These are phyloP conservation scores for Pisolithus thermaeus DNA, from an alignment of 1,284 basidiomycete genomes.

Conservation along the genomic window DNA sequence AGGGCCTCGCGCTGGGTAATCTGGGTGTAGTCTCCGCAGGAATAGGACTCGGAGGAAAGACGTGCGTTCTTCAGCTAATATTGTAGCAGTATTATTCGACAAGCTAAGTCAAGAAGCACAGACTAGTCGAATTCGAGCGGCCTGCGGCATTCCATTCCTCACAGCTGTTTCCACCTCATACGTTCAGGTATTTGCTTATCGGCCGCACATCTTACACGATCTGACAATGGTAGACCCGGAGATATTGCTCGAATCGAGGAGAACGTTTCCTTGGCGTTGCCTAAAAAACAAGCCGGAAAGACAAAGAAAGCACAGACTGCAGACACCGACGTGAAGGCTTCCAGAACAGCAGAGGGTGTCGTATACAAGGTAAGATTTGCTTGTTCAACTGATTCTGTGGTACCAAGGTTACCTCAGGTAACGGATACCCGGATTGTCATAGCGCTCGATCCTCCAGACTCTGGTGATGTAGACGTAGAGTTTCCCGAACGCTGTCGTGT, in stretches of 20 bases:
- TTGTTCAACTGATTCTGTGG: not conserved
- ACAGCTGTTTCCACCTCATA: constrained; percentile 77
- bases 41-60: constrained; percentile 88
- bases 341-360: constrained; percentile 61
- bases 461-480: constrained; percentile 60
- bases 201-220: not conserved
- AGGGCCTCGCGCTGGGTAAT: constrained; percentile 76
- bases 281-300: constrained; percentile 41
- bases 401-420: constrained; percentile 39
- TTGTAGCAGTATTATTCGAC: not conserved
- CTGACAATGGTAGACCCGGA: constrained; percentile 45
- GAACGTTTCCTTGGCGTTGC: constrained; percentile 38
- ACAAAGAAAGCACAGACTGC: constrained; percentile 36
- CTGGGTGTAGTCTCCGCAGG: constrained; percentile 66
- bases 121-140: constrained; percentile 81
- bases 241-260: constrained; percentile 84
- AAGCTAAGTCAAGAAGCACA: constrained; percentile 34
- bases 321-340: constrained; percentile 32
- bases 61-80: constrained; percentile 42
- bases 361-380: constrained; percentile 61
- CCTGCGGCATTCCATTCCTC: constrained; percentile 75
- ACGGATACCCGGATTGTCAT: constrained; percentile 73
- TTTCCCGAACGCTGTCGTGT: constrained; percentile 80
- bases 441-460: constrained; percentile 61
- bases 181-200: constrained; percentile 52